These are phyloP conservation scores for Cardiospermum halicacabum DNA, from an alignment of 345 rosid species.

Conservation along the genomic window DNA sequence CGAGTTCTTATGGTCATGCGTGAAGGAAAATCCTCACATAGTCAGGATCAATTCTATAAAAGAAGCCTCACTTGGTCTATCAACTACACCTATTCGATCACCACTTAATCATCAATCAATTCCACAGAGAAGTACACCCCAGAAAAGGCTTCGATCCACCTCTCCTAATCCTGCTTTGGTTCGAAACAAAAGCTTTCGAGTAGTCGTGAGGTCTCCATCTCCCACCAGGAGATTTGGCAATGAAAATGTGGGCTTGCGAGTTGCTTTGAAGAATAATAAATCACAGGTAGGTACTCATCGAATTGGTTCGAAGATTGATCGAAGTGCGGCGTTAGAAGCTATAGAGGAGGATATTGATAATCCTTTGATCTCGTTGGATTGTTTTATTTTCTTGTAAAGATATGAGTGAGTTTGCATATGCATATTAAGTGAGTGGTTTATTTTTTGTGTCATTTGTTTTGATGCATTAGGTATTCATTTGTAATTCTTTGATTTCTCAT, in stretches of 20 bases:
- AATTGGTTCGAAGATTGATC: slow-evolving; percentile 49
- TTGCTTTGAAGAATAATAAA: slow-evolving; percentile 28
- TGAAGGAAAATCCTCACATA: slow-evolving; percentile 71
- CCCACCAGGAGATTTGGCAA: slow-evolving; percentile 52
- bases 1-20: slow-evolving; percentile 72
- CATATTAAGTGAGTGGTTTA: background rate
- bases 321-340: slow-evolving; percentile 36
- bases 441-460: background rate
- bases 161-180: slow-evolving; percentile 52
- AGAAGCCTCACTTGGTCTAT: slow-evolving; percentile 32
- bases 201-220: slow-evolving; percentile 50
- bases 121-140: slow-evolving; percentile 25
- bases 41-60: slow-evolving; percentile 56
- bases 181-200: slow-evolving; percentile 69
- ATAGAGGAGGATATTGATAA: slow-evolving; percentile 57
- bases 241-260: slow-evolving; percentile 20
- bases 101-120: slow-evolving; percentile 20
- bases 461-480: background rate
- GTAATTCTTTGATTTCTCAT: background rate
- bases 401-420: slow-evolving; percentile 7
- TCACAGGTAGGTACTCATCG: slow-evolving; percentile 51
- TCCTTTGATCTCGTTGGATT: slow-evolving; percentile 85
- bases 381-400: slow-evolving; percentile 75
- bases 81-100: slow-evolving; percentile 19
- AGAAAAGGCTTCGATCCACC: slow-evolving; percentile 54